Base-by-base conservation (phyloP, 108 stramenopile species). In the Pseudonitzschia pungens region DNA sequence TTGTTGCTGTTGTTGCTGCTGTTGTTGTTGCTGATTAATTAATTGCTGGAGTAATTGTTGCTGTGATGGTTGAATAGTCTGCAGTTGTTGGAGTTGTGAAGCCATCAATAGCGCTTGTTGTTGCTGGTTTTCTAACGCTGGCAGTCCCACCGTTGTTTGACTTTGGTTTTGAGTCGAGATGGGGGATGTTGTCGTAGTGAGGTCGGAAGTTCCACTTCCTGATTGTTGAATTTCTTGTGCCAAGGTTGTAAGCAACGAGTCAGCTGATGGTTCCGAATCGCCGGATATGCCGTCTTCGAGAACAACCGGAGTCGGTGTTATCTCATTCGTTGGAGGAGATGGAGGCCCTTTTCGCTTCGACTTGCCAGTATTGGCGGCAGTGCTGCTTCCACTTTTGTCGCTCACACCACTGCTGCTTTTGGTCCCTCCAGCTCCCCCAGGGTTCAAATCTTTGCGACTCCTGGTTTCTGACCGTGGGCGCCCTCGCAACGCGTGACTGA, bases 401-500 rank as follows among this genome's bases (percentile, higher is more conserved):
- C 15, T 58, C n/a, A n/a, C n/a, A n/a, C n/a, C n/a, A 31, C 57
- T 26, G 24, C 50, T n/a, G n/a, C 28, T 58, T 58, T 27, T 27
- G 26, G 15, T 58, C 15, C 57, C 26, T 26, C 26, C 27, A 26
- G 24, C 26, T 27, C 29, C 57, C 26, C 29, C 57, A 16, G n/a
- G n/a, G n/a, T 21, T 26, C 24, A 21, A 22, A 58, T 31, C 50
- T n/a, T 2, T 51, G 15, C 57, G 29, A 40, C 29, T 62, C 32
- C 60, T 15, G n/a, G 60, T 62, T 62, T 40, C 60, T 21, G 60
- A 33, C 3, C 60, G 60, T 14, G 33, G 60, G 31, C 66, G 66
- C 21, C 75, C 75, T 22, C 77, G 65, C 27, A 78, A 58, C 9
- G 77, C 70, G 28, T 78, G 77, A 50, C 77, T 78, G 45, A 78